phyloP scores from a whole-genome alignment of 1,139 yeast species.

The Diutina rugosa region DNA sequence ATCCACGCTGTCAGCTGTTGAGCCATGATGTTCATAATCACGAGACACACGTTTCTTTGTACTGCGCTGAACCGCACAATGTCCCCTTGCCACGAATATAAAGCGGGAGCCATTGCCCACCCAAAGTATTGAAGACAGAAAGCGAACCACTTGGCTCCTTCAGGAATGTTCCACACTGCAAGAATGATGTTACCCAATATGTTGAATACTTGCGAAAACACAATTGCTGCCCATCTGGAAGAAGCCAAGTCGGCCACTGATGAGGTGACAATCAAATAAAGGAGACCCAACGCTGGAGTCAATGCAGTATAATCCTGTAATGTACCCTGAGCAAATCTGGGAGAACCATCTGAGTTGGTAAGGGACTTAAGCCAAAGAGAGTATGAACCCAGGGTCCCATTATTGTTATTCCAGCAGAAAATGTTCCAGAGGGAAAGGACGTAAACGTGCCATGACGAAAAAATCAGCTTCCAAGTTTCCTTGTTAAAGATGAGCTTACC shows the following conservation, averaged over 20 bases:
- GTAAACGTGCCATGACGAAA: slow-evolving; percentile 44
- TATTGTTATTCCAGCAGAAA: slow-evolving; percentile 52
- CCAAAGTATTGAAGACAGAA: slow-evolving; percentile 33
- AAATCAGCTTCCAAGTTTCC: slow-evolving; percentile 34
- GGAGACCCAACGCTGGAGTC: slow-evolving; percentile 1
- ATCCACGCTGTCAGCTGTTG: slow-evolving; percentile 32
- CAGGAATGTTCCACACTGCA: slow-evolving; percentile 35
- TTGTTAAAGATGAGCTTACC: slow-evolving; percentile 8
- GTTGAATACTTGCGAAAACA: slow-evolving; percentile 8
- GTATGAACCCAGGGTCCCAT: slow-evolving; percentile 40
- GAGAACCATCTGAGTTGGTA: slow-evolving; percentile 9
- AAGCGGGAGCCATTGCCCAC: slow-evolving; percentile 39
- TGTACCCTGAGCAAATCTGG: background rate
- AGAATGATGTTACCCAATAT: slow-evolving; percentile 23
- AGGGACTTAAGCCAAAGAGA: slow-evolving; percentile 30
- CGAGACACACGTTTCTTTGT: slow-evolving; percentile 30
- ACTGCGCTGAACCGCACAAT: slow-evolving; percentile 32
- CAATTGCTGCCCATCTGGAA: background rate
- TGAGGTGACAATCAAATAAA: background rate
- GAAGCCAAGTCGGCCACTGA: background rate
- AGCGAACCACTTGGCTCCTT: slow-evolving; percentile 35
- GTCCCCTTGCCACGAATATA: slow-evolving; percentile 32
- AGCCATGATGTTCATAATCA: slow-evolving; percentile 31
- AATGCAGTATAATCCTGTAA: background rate
- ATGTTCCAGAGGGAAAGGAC: slow-evolving; percentile 38